Conservation (phyloP, 192 early-diverging fungal species). For the Podochytrium sp. region DNA sequence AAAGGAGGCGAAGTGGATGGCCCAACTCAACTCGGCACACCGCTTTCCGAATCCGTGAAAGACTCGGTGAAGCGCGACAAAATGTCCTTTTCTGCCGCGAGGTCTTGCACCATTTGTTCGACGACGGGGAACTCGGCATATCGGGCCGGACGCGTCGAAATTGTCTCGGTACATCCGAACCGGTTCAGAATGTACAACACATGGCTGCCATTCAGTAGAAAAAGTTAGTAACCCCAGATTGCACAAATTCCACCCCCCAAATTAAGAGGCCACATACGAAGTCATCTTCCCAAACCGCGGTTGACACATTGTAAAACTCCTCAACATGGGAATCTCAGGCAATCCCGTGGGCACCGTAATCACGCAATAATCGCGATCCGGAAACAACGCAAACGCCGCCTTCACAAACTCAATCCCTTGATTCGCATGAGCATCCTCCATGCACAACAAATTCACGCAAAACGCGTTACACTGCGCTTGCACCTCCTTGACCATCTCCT, state of each 20-base stretch:
- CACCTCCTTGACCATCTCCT: conserved; percentile 13
- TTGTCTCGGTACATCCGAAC: conserved; percentile 32
- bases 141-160: conserved; percentile 29
- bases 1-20: background rate
- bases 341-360: conserved; percentile 46
- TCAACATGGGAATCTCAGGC: conserved; percentile 48
- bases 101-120: conserved; percentile 24
- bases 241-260: background rate
- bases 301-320: conserved; percentile 35
- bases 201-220: conserved; percentile 22
- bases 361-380: conserved; percentile 56
- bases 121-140: conserved; percentile 20
- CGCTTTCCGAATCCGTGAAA: conserved; percentile 28
- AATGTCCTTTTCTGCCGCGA: conserved; percentile 31
- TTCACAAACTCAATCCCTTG: conserved; percentile 50
- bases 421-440: conserved; percentile 47
- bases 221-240: too few species aligned
- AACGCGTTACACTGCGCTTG: conserved; percentile 46
- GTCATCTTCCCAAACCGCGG: conserved; percentile 34
- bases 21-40: conserved; percentile 15
- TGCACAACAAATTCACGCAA: conserved; percentile 53
- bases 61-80: conserved; percentile 20
- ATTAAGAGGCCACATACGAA: conserved; percentile 28
- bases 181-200: conserved; percentile 50
- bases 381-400: conserved; percentile 46